Base-by-base conservation (phyloP, 2,329 filamentous ascomycete species). In the Cryphonectria carpinicola region DNA sequence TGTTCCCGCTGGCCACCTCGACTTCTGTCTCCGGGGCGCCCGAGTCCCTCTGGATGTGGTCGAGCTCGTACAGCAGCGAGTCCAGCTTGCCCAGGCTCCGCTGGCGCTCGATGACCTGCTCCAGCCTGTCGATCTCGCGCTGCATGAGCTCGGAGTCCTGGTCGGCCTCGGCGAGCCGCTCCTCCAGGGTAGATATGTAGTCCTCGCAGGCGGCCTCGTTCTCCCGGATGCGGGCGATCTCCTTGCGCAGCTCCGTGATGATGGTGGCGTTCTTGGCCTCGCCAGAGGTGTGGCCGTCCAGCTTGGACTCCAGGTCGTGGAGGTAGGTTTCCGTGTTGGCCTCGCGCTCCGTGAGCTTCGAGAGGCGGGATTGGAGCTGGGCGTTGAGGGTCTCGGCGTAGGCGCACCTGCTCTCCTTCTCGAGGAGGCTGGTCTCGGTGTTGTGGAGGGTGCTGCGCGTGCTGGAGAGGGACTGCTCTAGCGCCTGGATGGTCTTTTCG, bases 91-190 rank as follows among this genome's bases (percentile, higher is more conserved):
- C 96, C 4, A 99, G 88, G 79, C 95, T 98, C 71, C 96, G 89
- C 80, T 99, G 96, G 65, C 97, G 93, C 80, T 98, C 95, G 66
- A 99, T 90, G 10, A 99, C 94, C 80, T 97, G 93, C 81, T 98
- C 96, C 17, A 99, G 86, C 46, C 95, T 90, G 77, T 98, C 93
- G 73, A 99, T 93, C 78, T 99, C 96, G 49, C 95, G 93, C 80
- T 97, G 94, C 95, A 99, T 98, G 72, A 98, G 84, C 79, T 98
- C 96, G 74, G 93, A 90, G 78, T 99, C 96, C 80, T 98, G 95
- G 77, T 99, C 96, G 2, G 95, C 92, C 81, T 99, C 96, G 0
- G 96, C 96, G 11, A 99, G 87, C 32, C 95, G 92, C 82, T 98
- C 96, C 79, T 99, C 96, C 14, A 99, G 84, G 0, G 95, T 98